These are phyloP conservation scores for Radiomyces spectabilis DNA, from an alignment of 192 early-diverging fungal genomes.

Conservation along the genomic window DNA sequence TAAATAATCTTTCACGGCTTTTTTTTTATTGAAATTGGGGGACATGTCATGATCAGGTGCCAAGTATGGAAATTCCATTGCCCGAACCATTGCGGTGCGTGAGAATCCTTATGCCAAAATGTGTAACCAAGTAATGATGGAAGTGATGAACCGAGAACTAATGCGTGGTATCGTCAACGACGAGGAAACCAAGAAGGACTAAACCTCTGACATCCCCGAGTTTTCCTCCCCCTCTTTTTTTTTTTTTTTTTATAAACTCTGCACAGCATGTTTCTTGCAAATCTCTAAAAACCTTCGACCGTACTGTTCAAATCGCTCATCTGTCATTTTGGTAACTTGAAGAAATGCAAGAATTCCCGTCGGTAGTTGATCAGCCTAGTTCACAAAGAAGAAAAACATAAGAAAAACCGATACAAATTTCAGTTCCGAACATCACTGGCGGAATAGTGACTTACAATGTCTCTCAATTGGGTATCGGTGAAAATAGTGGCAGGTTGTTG, in stretches of 20 bases:
- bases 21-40: neutral
- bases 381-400: neutral
- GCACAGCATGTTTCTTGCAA: neutral
- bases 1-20: neutral
- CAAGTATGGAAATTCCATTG: slow-evolving; percentile 37
- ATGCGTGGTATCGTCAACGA: neutral
- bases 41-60: no score
- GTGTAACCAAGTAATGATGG: slow-evolving; percentile 29
- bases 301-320: slow-evolving; percentile 3
- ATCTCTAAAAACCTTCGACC: slow-evolving; percentile 1
- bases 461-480: slow-evolving; percentile 1
- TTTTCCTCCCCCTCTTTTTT: neutral
- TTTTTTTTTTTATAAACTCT: neutral
- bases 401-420: no score
- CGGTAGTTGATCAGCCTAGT: neutral
- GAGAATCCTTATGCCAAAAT: slow-evolving; percentile 41
- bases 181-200: neutral
- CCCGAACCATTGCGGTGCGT: slow-evolving; percentile 34
- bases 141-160: slow-evolving; percentile 25
- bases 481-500: neutral
- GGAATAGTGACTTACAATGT: neutral
- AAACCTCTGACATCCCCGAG: neutral
- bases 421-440: no score
- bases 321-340: slow-evolving; percentile 3
- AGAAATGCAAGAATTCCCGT: slow-evolving; percentile 1